Percentiles rank a stretch among this genome's conserved stretches.
Conservation (phyloP, 2,329 filamentous ascomycete species). For the Escovopsis weberi region DNA sequence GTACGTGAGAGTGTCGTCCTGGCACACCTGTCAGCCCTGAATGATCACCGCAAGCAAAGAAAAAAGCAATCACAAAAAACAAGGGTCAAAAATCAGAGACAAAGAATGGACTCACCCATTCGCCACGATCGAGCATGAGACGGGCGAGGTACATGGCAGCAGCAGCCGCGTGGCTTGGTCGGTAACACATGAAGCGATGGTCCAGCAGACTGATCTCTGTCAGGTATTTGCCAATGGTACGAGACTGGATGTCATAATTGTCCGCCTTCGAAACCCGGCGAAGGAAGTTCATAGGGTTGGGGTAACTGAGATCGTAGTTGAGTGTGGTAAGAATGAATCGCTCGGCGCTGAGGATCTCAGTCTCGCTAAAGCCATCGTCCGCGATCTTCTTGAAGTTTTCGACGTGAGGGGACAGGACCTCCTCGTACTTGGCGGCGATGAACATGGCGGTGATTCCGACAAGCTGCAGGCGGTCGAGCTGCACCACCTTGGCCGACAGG, state of each 20-base stretch:
- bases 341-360: conserved; percentile 94
- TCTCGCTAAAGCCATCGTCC: conserved; percentile 89
- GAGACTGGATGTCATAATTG: conserved; percentile 96
- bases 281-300: conserved; percentile 99
- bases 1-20: conserved; percentile 75
- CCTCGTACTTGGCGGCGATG: conserved; percentile 97
- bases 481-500: conserved; percentile 86
- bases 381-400: conserved; percentile 95
- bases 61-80: not conserved
- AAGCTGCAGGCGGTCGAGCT: conserved; percentile 88
- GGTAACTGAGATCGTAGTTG: conserved; percentile 95
- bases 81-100: not conserved
- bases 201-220: conserved; percentile 95
- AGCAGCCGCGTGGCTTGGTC: conserved; percentile 80
- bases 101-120: conserved; percentile 54
- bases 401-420: conserved; percentile 91
- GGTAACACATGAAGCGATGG: conserved; percentile 81
- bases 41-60: not conserved
- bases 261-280: conserved; percentile 98
- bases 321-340: conserved; percentile 82
- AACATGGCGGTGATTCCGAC: conserved; percentile 99
- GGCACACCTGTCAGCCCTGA: conserved; percentile 4
- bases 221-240: conserved; percentile 92
- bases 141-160: conserved; percentile 91
- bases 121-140: conserved; percentile 75